A percentile compares a stretch with the other conserved stretches of the same genome.
phyloP scores from a whole-genome alignment of 1,284 basidiomycete species.

The Jaminaea rosea region DNA sequence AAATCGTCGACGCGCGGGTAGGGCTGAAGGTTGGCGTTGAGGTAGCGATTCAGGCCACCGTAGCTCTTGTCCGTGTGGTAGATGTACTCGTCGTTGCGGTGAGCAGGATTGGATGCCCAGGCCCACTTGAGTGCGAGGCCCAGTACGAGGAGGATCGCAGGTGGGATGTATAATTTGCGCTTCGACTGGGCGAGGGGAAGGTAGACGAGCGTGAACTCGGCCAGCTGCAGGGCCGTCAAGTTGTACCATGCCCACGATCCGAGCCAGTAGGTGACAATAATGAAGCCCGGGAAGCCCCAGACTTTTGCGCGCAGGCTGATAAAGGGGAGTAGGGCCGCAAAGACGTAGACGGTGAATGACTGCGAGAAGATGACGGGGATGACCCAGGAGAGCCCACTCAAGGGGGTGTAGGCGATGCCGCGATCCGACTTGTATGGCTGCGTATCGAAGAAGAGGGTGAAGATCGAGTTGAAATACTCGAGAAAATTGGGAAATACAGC shows the following conservation, averaged over 20 bases:
- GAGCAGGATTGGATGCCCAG: constrained; percentile 18
- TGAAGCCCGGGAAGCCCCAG: constrained; percentile 18
- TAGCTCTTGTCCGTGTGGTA: constrained; percentile 21
- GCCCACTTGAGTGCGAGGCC: constrained; percentile 29
- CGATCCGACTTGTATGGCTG: constrained; percentile 12
- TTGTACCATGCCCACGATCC: constrained; percentile 32
- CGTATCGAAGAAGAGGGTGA: constrained; percentile 23
- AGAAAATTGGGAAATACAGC: constrained; percentile 14
- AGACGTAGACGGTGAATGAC: constrained; percentile 24
- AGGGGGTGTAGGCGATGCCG: constrained; percentile 19
- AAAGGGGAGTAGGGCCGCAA: constrained; percentile 23
- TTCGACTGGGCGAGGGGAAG: constrained; percentile 10
- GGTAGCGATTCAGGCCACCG: constrained; percentile 18
- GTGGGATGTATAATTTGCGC: constrained; percentile 9
- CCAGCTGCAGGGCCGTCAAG: constrained; percentile 25
- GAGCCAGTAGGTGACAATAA: constrained; percentile 27
- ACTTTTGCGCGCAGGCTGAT: constrained; percentile 24
- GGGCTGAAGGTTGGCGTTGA: constrained; percentile 9
- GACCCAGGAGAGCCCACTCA: constrained; percentile 24
- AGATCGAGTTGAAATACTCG: constrained; percentile 27
- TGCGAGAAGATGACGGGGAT: constrained; percentile 29
- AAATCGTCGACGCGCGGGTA: constrained; percentile 33
- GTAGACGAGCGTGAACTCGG: constrained; percentile 26
- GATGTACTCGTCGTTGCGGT: constrained; percentile 14
- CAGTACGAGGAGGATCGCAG: constrained; percentile 5